Base-by-base conservation (phyloP, 768 basidiomycete species). In the Russula sp. region DNA sequence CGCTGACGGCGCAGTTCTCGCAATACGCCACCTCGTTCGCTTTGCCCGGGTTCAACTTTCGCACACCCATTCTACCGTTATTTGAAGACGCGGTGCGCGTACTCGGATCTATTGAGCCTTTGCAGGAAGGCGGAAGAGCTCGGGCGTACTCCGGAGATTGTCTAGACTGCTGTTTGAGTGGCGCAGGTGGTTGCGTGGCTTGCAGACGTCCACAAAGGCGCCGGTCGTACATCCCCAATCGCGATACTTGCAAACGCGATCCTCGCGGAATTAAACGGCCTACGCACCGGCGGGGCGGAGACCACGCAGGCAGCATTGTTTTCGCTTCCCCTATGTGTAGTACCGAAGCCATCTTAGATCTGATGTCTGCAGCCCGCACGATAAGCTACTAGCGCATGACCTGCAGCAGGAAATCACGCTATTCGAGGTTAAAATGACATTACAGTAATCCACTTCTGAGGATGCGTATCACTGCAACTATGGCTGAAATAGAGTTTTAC, bases 31-130 rank as follows among this genome's bases (percentile, higher is more conserved):
- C 24, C 28, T 94, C 94, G 0, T 97, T 97, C 71, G 82, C 92
- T 0, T 84, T 94, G 22, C 83, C 95, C 18, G 95, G 95, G 0
- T 81, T 96, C 70, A 94, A 97, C 72, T 98, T 99, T 75, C 84
- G 87, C 38, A 75, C 80, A 0, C 75, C 88, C n/a, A 76, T 97
- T 34, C 81, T 81, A 2, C 80, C 81, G n/a, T 76, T 90, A 77
- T 86, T 94, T 72, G 80, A 80, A 44, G 74, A 78, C 52, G 88
- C 89, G 2, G 86, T 94, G 11, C 72, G 81, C 4, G 73, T 76
- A 30, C 80, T 83, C 6, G 83, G 89, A 38, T 76, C 76, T 11
- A 76, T 77, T 34, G 84, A 87, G 48, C 73, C 73, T 90, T 51
- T 71, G 73, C 8, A 73, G 73, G 0, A 82, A 81, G 0, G 65